These are phyloP conservation scores for Martiniozyma abietophila DNA, from an alignment of 805 yeast genomes.

Conservation along the genomic window DNA sequence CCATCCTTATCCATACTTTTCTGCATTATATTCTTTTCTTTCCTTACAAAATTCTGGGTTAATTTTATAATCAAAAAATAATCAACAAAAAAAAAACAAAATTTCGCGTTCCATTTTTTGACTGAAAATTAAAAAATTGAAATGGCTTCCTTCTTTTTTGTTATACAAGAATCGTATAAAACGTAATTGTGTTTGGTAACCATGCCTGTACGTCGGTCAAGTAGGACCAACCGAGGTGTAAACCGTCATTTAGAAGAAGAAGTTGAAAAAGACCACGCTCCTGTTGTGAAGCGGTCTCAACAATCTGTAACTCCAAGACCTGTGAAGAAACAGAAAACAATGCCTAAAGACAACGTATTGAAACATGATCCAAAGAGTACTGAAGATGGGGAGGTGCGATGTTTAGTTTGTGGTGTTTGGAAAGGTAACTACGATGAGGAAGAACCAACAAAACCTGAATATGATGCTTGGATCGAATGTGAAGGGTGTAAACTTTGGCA, in stretches of 20 bases:
- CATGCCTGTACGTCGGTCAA: constrained; percentile 29
- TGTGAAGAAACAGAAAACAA: not conserved
- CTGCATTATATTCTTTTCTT: constrained; percentile 1
- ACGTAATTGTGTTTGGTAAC: constrained; percentile 7
- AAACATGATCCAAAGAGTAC: constrained; percentile 18
- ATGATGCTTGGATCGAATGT: constrained; percentile 57
- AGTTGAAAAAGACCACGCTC: constrained; percentile 1
- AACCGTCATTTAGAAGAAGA: constrained; percentile 5
- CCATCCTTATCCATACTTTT: no score
- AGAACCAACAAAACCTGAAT: constrained; percentile 13
- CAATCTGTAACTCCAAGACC: not conserved
- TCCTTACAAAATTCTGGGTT: no score
- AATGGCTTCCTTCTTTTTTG: not conserved
- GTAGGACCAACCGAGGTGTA: constrained; percentile 31
- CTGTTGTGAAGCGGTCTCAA: not conserved
- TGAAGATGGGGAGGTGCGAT: constrained; percentile 37
- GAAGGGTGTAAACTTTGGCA: constrained; percentile 65
- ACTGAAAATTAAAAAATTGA: no score
- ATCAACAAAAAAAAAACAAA: not conserved
- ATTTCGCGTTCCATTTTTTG: no score
- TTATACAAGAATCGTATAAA: constrained; percentile 1
- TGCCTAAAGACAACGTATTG: not conserved
- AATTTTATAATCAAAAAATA: not conserved
- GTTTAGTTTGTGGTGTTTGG: constrained; percentile 54
- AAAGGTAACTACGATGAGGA: constrained; percentile 53